Percentiles rank a stretch among this genome's conserved stretches.
phyloP scores from a whole-genome alignment of 805 yeast species.

The Sugiyamaella smithiae region DNA sequence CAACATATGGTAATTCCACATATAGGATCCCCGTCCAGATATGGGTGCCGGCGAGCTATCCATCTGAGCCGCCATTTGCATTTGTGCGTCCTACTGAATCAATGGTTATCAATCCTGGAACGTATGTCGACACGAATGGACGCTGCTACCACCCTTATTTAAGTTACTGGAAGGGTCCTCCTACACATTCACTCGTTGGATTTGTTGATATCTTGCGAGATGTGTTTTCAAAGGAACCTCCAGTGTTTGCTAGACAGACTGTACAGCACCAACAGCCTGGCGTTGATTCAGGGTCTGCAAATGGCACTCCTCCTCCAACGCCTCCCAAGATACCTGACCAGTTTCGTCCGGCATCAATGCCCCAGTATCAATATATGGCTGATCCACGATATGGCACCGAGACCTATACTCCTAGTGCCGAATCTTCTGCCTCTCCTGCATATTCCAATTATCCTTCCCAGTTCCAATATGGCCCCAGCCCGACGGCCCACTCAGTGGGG shows the following conservation, averaged over 20 bases:
- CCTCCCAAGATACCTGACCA: slow-evolving; percentile 5
- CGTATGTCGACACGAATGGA: slow-evolving; percentile 69
- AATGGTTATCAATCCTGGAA: slow-evolving; percentile 55
- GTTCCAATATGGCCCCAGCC: slow-evolving; percentile 1
- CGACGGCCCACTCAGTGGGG: neutral
- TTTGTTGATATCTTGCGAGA: slow-evolving; percentile 35
- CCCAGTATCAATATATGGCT: slow-evolving; percentile 23
- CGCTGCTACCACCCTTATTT: slow-evolving; percentile 65
- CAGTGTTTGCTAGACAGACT: slow-evolving; percentile 42
- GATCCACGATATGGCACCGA: slow-evolving; percentile 1
- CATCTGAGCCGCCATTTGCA: slow-evolving; percentile 62
- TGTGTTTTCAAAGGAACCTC: slow-evolving; percentile 43
- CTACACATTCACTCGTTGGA: slow-evolving; percentile 33
- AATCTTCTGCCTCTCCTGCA: neutral
- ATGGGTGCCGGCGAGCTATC: slow-evolving; percentile 77
- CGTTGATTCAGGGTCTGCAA: neutral
- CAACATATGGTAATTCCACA: slow-evolving; percentile 28
- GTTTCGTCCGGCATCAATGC: slow-evolving; percentile 4
- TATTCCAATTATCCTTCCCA: too few species aligned
- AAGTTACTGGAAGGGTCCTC: slow-evolving; percentile 50
- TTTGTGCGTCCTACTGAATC: slow-evolving; percentile 55
- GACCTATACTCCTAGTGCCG: neutral
- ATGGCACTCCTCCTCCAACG: slow-evolving; percentile 8
- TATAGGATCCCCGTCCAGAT: slow-evolving; percentile 59
- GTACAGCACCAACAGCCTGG: too few species aligned